Conservation (phyloP, 768 basidiomycete species). For the Lentinus brumalis region DNA sequence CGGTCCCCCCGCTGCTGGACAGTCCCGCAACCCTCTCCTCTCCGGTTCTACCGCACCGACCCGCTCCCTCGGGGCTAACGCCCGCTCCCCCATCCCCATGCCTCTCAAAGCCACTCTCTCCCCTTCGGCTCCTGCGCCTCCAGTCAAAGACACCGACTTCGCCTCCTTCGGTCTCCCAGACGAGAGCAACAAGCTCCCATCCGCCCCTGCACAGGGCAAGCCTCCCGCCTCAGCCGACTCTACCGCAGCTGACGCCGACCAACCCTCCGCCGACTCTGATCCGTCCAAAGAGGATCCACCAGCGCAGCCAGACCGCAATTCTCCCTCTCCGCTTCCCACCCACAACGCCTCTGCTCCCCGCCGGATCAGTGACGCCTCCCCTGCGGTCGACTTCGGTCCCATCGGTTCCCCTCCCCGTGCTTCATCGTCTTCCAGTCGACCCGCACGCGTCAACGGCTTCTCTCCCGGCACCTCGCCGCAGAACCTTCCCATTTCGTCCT, state of each 20-base stretch:
- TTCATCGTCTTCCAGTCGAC: conserved; percentile 35
- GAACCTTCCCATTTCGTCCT: conserved; percentile 48
- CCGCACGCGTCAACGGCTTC: conserved; percentile 45
- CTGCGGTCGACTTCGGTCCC: conserved; percentile 69
- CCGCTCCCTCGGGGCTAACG: conserved; percentile 42
- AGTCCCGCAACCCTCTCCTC: conserved; percentile 38
- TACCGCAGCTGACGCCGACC: conserved; percentile 16
- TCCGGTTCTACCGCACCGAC: conserved; percentile 73
- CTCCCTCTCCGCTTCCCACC: conserved; percentile 55
- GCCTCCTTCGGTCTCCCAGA: conserved; percentile 69
- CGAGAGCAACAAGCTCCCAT: conserved; percentile 51
- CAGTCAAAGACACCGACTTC: conserved; percentile 75
- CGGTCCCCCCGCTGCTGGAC: conserved; percentile 13
- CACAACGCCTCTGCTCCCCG: conserved; percentile 53
- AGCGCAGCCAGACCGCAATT: conserved; percentile 5
- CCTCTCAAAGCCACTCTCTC: conserved; percentile 72
- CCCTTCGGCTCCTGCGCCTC: conserved; percentile 78
- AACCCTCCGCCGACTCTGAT: conserved; percentile 17
- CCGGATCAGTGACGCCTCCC: conserved; percentile 40
- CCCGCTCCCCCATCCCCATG: conserved; percentile 66
- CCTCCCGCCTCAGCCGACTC: conserved; percentile 11
- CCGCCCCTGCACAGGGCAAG: conserved; percentile 43
- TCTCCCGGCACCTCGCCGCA: conserved; percentile 65
- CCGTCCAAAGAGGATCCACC: conserved; percentile 1
- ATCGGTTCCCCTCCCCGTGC: conserved; percentile 77